These are phyloP conservation scores for Silybum marianum DNA, from an alignment of 129 eudicot genomes.

Conservation along the genomic window DNA sequence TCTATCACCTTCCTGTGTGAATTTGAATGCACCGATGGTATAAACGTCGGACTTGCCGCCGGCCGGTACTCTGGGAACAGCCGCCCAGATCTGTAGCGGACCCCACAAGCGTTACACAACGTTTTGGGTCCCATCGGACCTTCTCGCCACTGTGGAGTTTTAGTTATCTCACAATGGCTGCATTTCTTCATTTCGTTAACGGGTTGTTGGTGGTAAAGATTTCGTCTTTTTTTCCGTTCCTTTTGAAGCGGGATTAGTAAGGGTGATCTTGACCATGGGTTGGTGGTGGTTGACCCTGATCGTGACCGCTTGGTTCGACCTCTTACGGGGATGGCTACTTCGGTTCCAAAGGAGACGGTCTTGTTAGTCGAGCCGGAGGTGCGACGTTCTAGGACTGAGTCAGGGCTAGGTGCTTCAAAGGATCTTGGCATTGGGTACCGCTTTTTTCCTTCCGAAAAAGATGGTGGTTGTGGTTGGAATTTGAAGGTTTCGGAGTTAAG, in stretches of 20 bases:
- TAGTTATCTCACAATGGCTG: conserved; percentile 65
- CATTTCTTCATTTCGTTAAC: conserved; percentile 46
- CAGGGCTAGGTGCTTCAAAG: conserved; percentile 70
- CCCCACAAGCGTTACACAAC: conserved; percentile 88
- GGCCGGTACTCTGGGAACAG: conserved; percentile 87
- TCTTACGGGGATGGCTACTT: conserved; percentile 37
- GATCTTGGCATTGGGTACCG: conserved; percentile 17
- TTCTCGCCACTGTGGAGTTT: conserved; percentile 90
- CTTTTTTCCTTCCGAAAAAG: conserved; percentile 9
- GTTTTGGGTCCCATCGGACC: conserved; percentile 86
- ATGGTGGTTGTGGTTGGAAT: conserved; percentile 13
- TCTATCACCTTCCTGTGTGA: conserved; percentile 68
- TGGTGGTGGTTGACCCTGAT: conserved; percentile 28
- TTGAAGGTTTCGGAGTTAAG: neutral
- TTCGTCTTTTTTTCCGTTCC: conserved; percentile 32
- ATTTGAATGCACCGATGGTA: conserved; percentile 67
- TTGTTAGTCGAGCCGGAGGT: conserved; percentile 50
- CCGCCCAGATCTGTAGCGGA: conserved; percentile 71
- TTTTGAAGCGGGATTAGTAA: conserved; percentile 23
- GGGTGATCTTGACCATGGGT: conserved; percentile 44
- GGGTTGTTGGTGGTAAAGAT: conserved; percentile 11
- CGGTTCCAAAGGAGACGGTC: conserved; percentile 30
- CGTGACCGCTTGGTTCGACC: conserved; percentile 59
- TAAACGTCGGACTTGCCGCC: conserved; percentile 78
- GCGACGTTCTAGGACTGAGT: conserved; percentile 68